These are phyloP conservation scores for Andrographis paniculata DNA, from an alignment of 305 asterid genomes.

Conservation along the genomic window DNA sequence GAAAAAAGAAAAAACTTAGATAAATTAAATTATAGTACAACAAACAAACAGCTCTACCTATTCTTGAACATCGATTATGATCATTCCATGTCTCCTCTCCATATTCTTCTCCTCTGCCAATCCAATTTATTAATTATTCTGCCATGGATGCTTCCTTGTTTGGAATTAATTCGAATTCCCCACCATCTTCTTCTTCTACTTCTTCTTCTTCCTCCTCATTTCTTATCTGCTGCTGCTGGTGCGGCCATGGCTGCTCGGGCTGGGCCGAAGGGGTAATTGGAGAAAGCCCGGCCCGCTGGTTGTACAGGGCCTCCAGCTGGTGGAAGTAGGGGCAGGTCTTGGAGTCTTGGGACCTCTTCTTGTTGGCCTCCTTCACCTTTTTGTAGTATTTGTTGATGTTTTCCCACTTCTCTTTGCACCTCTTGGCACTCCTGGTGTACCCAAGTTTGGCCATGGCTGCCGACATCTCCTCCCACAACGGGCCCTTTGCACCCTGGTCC, in stretches of 20 bases:
- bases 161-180: conserved; percentile 55
- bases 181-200: conserved; percentile 41
- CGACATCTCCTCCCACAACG: conserved; percentile 90
- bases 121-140: conserved; percentile 9
- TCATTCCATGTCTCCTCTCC: too few relatives aligned
- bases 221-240: conserved; percentile 28
- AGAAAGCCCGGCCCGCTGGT: conserved; percentile 34
- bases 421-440: conserved; percentile 58
- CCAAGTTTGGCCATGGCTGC: conserved; percentile 57
- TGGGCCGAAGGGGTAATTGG: conserved; percentile 53
- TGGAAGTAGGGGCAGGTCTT: conserved; percentile 91
- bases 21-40: too few relatives aligned
- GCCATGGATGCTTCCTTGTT: conserved; percentile 42
- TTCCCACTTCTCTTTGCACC: conserved; percentile 99
- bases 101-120: background rate
- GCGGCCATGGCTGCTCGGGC: conserved; percentile 94
- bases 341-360: conserved; percentile 72
- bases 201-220: conserved; percentile 37
- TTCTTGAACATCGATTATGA: too few relatives aligned
- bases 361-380: conserved; percentile 80
- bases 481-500: conserved; percentile 85
- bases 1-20: too few relatives aligned
- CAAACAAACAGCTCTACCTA: too few relatives aligned
- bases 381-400: conserved; percentile 91
- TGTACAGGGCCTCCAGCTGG: conserved; percentile 80